Conservation (phyloP, 306 rosid species). For the Prunus davidiana region DNA sequence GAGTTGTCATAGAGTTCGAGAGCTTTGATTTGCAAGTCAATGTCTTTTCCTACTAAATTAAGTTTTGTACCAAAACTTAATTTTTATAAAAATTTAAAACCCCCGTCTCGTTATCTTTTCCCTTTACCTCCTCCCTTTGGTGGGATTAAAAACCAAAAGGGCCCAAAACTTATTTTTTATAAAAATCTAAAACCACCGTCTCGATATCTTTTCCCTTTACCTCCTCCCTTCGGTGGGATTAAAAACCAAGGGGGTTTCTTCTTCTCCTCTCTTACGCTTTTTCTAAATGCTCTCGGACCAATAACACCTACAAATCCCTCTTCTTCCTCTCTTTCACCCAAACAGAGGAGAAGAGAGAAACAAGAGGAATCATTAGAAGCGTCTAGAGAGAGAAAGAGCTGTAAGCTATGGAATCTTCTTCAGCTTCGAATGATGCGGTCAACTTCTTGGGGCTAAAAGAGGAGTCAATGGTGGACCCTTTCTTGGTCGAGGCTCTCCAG, state of each 20-base stretch:
- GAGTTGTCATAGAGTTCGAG: no score
- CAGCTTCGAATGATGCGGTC: constrained; percentile 35
- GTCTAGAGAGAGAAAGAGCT: constrained; percentile 16
- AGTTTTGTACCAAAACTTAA: no score
- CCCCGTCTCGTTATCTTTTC: neutral
- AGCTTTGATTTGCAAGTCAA: no score
- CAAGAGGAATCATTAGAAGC: constrained; percentile 16
- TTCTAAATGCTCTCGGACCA: constrained; percentile 28
- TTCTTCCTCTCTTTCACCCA: constrained; percentile 29
- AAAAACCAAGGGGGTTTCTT: constrained; percentile 16
- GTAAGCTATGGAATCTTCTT: constrained; percentile 49
- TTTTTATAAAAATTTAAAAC: neutral
- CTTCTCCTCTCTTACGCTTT: constrained; percentile 1
- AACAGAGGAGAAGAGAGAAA: constrained; percentile 15
- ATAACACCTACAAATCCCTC: constrained; percentile 18
- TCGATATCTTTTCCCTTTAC: neutral
- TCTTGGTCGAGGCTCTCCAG: constrained; percentile 89
- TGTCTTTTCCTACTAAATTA: no score
- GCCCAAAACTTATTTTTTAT: neutral
- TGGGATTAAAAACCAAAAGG: constrained; percentile 19
- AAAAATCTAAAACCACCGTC: neutral
- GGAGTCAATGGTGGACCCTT: constrained; percentile 83
- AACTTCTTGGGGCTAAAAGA: constrained; percentile 34
- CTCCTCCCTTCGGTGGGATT: neutral
- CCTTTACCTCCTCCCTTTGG: neutral